Base-by-base conservation (phyloP, 2,329 filamentous ascomycete species). In the Venturiaceae sp. region DNA sequence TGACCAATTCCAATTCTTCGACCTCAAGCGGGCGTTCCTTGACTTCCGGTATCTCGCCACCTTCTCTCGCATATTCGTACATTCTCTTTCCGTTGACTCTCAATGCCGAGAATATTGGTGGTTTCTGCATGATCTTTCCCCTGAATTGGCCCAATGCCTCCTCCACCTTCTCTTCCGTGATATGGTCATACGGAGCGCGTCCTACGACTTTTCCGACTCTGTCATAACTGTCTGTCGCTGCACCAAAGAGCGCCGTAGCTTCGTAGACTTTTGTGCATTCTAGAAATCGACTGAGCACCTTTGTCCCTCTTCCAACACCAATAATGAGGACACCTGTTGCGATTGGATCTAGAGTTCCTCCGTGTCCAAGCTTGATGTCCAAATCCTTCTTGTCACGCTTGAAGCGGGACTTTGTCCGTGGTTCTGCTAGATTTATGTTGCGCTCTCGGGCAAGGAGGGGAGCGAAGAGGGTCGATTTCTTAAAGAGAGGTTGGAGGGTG, bases 21-120 rank as follows among this genome's bases (percentile, higher is more conserved):
- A 95, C 89, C 56, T 90, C 84, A 39, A 97, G 89, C 1, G 88
- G 82, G 59, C 92, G 78, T 57, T 87, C 83, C 69, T 91, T 80
- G 60, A 99, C 70, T 95, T 87, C 58, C 87, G 94, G 94, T 16
- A 96, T 86, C 36, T 89, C 83, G 67, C 87, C 90, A 16, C 94
- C 94, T 70, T 92, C 90, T 53, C 94, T 82, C 21, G 94, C 94
- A 72, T 97, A 97, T 74, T 99, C 92, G 70, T 99, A 99, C 53
- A 96, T 79, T 34, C 90, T 88, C 77, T 96, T 96, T 2, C 94
- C 94, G 64, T 96, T 83, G 72, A 96, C 90, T 71, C 92, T 92
- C 62, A 97, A 78, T 9, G 94, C 94, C 32, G 90, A 96, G 73
- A 92, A 99, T 21, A 99, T 83, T 5, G 92, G 92, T 37, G 94